Conservation (phyloP, 2,329 filamentous ascomycete species). For the Graphium sp. region DNA sequence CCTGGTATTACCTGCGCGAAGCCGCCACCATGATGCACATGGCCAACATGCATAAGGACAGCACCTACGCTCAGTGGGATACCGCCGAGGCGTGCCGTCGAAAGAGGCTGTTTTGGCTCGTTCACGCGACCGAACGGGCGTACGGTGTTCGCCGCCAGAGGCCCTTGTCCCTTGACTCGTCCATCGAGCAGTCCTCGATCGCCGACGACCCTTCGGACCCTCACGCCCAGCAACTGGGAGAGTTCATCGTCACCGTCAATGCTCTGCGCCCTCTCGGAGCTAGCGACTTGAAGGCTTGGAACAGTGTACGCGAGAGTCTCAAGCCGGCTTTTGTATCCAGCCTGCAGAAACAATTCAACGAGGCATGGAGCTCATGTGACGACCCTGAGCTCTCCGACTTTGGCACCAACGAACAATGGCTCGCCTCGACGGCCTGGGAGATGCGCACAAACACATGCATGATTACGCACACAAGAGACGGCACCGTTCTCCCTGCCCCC, state of each 20-base stretch:
- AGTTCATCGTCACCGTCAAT: constrained; percentile 42
- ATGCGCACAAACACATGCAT: too few relatives aligned
- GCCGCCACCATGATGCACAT: constrained; percentile 54
- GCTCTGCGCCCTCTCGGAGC: constrained; percentile 53
- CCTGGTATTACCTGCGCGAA: constrained; percentile 67
- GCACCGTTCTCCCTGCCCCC: constrained; percentile 45
- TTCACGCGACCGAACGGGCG: constrained; percentile 54
- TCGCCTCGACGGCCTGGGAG: constrained; percentile 48
- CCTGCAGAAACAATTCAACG: constrained; percentile 46
- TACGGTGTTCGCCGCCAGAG: constrained; percentile 56
- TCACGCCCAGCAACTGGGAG: constrained; percentile 31
- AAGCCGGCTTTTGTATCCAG: constrained; percentile 36
- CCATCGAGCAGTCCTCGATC: constrained; percentile 46
- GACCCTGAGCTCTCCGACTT: constrained; percentile 39
- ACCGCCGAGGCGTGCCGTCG: constrained; percentile 42
- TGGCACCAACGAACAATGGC: constrained; percentile 44
- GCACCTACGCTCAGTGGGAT: constrained; percentile 42
- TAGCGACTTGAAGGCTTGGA: constrained; percentile 46
- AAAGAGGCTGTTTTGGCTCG: constrained; percentile 55
- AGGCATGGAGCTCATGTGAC: constrained; percentile 31
- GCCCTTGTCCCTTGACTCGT: constrained; percentile 53
- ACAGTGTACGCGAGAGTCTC: constrained; percentile 41
- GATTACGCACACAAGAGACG: too few relatives aligned
- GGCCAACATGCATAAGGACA: constrained; percentile 42
- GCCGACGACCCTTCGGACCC: constrained; percentile 42